These are phyloP conservation scores for Chalara sp. DNA, from an alignment of 2,329 filamentous ascomycete genomes.

Conservation along the genomic window DNA sequence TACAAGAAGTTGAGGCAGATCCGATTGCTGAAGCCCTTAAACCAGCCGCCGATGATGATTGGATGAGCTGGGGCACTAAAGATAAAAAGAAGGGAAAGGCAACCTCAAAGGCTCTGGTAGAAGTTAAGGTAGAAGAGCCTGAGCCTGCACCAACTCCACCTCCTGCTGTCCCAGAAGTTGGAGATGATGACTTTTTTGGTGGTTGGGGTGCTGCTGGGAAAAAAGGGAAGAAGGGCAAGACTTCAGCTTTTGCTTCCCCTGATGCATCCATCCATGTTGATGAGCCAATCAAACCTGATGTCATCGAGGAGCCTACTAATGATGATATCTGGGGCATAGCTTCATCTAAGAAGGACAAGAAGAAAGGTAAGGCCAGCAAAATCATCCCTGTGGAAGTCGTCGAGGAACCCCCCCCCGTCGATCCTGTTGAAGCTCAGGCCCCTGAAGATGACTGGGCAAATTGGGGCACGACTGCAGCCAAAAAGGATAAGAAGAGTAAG, in stretches of 20 bases:
- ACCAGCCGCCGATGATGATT: constrained; percentile 20
- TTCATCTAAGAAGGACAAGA: constrained; percentile 34
- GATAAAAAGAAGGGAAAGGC: constrained; percentile 20
- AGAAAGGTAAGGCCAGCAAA: constrained; percentile 39
- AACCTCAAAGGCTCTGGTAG: constrained; percentile 20
- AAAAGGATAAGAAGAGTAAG: constrained; percentile 36
- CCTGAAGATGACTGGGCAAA: constrained; percentile 33
- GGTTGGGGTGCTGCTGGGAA: constrained; percentile 24
- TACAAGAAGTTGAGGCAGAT: constrained; percentile 13
- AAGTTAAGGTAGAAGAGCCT: constrained; percentile 28
- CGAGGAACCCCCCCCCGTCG: constrained; percentile 37
- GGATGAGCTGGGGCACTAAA: constrained; percentile 23
- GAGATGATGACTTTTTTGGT: constrained; percentile 23
- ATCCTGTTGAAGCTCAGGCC: constrained; percentile 35
- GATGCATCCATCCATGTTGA: constrained; percentile 20
- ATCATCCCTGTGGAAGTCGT: constrained; percentile 42
- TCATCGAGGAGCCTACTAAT: constrained; percentile 41
- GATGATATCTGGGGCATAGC: constrained; percentile 28
- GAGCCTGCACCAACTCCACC: constrained; percentile 24
- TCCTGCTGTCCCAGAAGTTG: constrained; percentile 25
- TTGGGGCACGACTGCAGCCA: constrained; percentile 34
- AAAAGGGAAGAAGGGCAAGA: constrained; percentile 21
- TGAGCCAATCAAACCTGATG: constrained; percentile 30
- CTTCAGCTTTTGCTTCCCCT: constrained; percentile 11
- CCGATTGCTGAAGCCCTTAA: constrained; percentile 19